Evolutionary conservation across 1,284 basidiomycete genomes (phyloP).

Genomic region (Flammula alnicola): DNA sequence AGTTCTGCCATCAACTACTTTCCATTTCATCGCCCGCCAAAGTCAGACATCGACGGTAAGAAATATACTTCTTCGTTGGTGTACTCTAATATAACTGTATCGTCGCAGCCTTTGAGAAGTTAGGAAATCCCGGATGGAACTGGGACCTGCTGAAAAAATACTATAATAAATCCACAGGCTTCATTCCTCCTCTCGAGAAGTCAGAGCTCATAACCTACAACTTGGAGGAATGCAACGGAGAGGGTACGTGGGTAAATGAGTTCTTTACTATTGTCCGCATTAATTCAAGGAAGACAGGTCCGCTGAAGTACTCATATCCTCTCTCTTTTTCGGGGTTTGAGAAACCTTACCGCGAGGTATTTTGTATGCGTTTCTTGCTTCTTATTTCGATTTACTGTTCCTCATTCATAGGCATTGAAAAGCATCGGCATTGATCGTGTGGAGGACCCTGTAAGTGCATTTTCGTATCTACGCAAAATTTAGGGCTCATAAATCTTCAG

Average conservation of each 20-base stretch:
- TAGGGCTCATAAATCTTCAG: too few relatives aligned
- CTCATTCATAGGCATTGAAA: slow-evolving; percentile 2
- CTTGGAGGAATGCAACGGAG: background rate
- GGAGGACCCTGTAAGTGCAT: slow-evolving; percentile 7
- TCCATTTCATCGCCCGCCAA: slow-evolving; percentile 12
- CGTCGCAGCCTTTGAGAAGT: slow-evolving; percentile 9
- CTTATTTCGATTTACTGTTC: too few relatives aligned
- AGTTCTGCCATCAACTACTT: slow-evolving; percentile 18
- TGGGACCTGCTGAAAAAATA: slow-evolving; percentile 11
- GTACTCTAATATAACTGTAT: background rate
- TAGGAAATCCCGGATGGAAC: slow-evolving; percentile 14
- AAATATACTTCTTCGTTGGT: background rate
- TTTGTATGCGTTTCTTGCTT: too few relatives aligned
- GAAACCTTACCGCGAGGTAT: slow-evolving; percentile 6
- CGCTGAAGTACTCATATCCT: background rate
- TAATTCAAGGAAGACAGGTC: slow-evolving; percentile 1
- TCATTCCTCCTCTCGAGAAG: slow-evolving; percentile 5
- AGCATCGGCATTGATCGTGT: slow-evolving; percentile 5
- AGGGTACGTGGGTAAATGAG: background rate
- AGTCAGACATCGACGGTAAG: slow-evolving; percentile 12
- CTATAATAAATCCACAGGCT: slow-evolving; percentile 6
- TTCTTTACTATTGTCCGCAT: background rate
- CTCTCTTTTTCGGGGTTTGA: slow-evolving; percentile 8
- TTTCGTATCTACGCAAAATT: too few relatives aligned
- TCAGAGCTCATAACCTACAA: slow-evolving; percentile 7